These are phyloP conservation scores for Berberis thunbergii DNA, from an alignment of 164 flowering plant genomes.

Conservation along the genomic window DNA sequence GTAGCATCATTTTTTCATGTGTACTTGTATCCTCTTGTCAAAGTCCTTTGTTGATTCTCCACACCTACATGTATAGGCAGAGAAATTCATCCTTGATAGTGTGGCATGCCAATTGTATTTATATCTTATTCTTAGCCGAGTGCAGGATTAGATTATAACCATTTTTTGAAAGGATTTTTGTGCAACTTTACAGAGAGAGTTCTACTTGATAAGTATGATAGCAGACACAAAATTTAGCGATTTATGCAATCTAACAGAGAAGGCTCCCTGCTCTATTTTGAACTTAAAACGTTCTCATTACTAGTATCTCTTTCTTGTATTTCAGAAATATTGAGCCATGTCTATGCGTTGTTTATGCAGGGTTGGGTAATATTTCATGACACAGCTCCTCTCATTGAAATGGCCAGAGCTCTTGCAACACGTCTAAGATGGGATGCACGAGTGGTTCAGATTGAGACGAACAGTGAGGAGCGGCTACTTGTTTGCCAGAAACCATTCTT, in stretches of 20 bases:
- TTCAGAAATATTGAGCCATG: not conserved
- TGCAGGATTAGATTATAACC: no score
- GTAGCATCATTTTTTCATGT: no score
- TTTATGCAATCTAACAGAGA: no score
- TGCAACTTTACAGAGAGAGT: no score
- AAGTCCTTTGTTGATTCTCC: no score
- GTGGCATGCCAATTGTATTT: not conserved
- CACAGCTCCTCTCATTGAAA: slow-evolving; percentile 40
- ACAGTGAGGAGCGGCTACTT: slow-evolving; percentile 76
- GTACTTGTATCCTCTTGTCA: no score
- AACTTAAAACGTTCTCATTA: no score
- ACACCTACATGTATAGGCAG: not conserved
- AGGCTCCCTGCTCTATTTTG: no score
- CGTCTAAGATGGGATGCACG: slow-evolving; percentile 90
- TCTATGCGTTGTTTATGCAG: slow-evolving; percentile 26
- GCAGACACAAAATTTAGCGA: no score
- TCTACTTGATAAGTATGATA: no score
- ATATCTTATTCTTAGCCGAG: not conserved
- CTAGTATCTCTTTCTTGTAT: no score
- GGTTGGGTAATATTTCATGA: slow-evolving; percentile 94
- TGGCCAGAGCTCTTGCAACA: slow-evolving; percentile 60
- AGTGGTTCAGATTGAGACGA: slow-evolving; percentile 69
- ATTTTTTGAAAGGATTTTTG: no score
- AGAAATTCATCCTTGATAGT: not conserved
- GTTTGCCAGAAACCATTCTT: slow-evolving; percentile 91